Percentiles rank a stretch among this genome's conserved stretches.
phyloP scores from a whole-genome alignment of 1,284 basidiomycete species.

The Malassezia yamatoensis region DNA sequence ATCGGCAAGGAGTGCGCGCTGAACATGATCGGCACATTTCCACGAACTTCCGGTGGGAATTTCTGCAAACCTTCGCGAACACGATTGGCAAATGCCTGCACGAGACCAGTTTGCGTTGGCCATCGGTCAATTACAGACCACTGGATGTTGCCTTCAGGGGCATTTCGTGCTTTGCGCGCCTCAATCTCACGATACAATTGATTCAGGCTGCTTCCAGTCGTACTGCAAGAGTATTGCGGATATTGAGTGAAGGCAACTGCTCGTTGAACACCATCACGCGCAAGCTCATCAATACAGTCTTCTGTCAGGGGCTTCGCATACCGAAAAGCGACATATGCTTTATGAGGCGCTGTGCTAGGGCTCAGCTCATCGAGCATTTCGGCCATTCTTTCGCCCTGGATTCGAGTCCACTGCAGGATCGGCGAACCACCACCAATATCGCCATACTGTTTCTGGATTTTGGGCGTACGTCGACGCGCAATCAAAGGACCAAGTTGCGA shows the following conservation, averaged over 20 bases:
- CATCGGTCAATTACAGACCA: slow-evolving; percentile 98
- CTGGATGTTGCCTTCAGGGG: slow-evolving; percentile 57
- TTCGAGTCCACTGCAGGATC: slow-evolving; percentile 80
- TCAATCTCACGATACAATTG: slow-evolving; percentile 63
- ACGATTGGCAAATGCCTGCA: slow-evolving; percentile 85
- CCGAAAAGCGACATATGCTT: slow-evolving; percentile 63
- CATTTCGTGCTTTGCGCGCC: slow-evolving; percentile 45
- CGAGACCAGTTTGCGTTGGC: slow-evolving; percentile 85
- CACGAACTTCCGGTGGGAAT: slow-evolving; percentile 60
- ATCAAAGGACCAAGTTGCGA: slow-evolving; percentile 75
- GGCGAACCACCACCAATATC: slow-evolving; percentile 95
- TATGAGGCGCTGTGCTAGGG: slow-evolving; percentile 86
- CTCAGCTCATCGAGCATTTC: slow-evolving; percentile 82
- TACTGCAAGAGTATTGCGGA: slow-evolving; percentile 96
- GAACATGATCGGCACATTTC: slow-evolving; percentile 75
- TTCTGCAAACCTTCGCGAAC: slow-evolving; percentile 71
- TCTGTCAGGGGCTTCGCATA: slow-evolving; percentile 80
- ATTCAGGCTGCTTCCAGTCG: slow-evolving; percentile 91
- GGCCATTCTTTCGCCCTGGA: slow-evolving; percentile 84
- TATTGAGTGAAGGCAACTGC: slow-evolving; percentile 97
- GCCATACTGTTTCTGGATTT: slow-evolving; percentile 86
- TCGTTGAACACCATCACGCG: slow-evolving; percentile 75
- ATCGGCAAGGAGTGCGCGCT: slow-evolving; percentile 96
- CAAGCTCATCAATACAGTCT: slow-evolving; percentile 72
- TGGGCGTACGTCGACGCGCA: slow-evolving; percentile 78